Conservation (phyloP, 768 basidiomycete species). For the Lentinula aciculospora region DNA sequence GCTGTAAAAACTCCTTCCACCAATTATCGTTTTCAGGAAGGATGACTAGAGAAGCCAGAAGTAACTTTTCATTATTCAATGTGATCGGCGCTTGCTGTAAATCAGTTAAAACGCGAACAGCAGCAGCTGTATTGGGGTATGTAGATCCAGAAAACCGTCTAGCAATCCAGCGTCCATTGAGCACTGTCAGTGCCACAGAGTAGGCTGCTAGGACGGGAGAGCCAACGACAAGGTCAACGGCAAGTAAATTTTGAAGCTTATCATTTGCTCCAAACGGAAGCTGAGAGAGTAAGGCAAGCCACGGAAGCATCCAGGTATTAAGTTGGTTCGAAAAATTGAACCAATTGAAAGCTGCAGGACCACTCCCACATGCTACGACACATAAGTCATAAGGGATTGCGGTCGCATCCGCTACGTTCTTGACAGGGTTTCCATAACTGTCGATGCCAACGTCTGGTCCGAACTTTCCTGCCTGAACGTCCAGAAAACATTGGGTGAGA, state of each 20-base stretch:
- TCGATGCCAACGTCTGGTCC: neutral
- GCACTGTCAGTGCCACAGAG: conserved; percentile 34
- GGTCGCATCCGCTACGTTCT: neutral
- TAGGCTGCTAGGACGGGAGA: conserved; percentile 40
- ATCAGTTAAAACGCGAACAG: conserved; percentile 27
- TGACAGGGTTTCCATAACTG: neutral
- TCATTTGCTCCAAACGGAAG: conserved; percentile 39
- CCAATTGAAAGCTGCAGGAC: conserved; percentile 15
- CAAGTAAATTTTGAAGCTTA: conserved; percentile 33
- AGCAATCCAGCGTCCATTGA: conserved; percentile 38
- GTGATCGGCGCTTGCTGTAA: conserved; percentile 37
- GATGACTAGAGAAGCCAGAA: conserved; percentile 34
- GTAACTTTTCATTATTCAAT: conserved; percentile 17
- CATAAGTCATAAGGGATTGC: neutral
- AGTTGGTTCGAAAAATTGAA: conserved; percentile 31
- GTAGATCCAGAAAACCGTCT: conserved; percentile 21
- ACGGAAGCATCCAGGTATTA: conserved; percentile 40
- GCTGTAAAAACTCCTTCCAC: conserved; percentile 28
- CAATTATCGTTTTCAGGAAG: conserved; percentile 36
- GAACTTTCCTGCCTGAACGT: neutral
- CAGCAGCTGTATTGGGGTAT: conserved; percentile 23
- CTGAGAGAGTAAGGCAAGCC: conserved; percentile 41
- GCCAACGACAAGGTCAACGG: conserved; percentile 36
- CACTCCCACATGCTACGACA: neutral
- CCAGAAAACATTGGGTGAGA: neutral